A percentile compares a stretch with the other conserved stretches of the same genome.
These are phyloP conservation scores for Pseudisothecium myosuroides DNA, from an alignment of 225 moss, liverwort and hornwort genomes.

Conservation along the genomic window DNA sequence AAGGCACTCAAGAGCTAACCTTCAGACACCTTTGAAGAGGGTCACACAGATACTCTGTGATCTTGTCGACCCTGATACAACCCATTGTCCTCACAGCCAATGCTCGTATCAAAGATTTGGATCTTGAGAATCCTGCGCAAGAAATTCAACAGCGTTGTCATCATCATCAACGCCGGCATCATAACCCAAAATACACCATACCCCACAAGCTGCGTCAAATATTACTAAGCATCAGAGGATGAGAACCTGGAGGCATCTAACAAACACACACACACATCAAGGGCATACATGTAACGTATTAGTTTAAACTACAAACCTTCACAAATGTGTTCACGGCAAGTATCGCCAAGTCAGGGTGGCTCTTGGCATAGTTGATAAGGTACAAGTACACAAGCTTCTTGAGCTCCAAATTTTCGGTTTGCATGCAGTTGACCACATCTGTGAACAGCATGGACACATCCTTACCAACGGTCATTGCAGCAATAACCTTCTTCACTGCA, in stretches of 20 bases:
- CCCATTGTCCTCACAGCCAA: constrained; percentile 98
- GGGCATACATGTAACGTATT: not conserved
- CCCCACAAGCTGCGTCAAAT: not conserved
- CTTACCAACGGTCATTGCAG: constrained; percentile 98
- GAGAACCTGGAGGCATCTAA: not conserved
- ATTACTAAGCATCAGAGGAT: not conserved
- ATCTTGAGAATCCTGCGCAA: constrained; percentile 91
- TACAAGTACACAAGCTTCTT: constrained; percentile 99
- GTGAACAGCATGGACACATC: constrained; percentile 99
- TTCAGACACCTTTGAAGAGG: constrained; percentile 93
- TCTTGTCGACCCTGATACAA: constrained; percentile 98
- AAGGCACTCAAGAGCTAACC: constrained; percentile 19
- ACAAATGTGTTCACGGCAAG: constrained; percentile 99
- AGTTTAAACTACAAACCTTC: constrained; percentile 41
- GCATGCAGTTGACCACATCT: constrained; percentile 99
- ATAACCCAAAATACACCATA: not conserved
- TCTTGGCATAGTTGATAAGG: constrained; percentile 99
- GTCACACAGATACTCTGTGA: constrained; percentile 94
- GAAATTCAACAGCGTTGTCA: not conserved
- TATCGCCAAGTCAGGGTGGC: constrained; percentile 96
- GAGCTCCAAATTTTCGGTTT: constrained; percentile 98
- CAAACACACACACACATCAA: too few species aligned
- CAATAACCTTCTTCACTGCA: constrained; percentile 98
- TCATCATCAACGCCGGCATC: not conserved
- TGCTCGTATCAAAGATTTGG: constrained; percentile 88